Base-by-base conservation (phyloP, 305 asterid genomes). In the Ilex paraguariensis region DNA sequence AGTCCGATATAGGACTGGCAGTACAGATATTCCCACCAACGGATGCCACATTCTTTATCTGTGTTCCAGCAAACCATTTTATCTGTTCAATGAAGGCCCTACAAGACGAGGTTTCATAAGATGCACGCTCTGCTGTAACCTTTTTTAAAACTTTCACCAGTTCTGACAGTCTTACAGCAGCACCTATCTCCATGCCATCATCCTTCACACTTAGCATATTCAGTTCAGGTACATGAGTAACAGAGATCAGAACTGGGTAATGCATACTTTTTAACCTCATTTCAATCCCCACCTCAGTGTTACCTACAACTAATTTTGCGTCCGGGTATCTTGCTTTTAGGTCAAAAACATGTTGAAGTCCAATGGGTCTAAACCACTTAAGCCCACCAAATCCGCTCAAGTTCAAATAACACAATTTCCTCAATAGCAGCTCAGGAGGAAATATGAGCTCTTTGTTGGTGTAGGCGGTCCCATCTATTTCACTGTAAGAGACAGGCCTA, bases 1-100 rank as follows among this genome's bases (percentile, higher is more conserved):
- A 80, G 67, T 92, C 98, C 28, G 98, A 92, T 76, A 89, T 92
- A 65, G 98, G 98, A 79, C 98, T 92, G 2, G 97, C 98, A 59
- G 97, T 89, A 69, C 97, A 92, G 65, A 92, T 84, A 83, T 92
- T 92, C 63, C 98, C 98, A 65, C 98, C 98, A 56, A 92, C 71
- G 50, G 97, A 89, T 61, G 91, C 98, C 68, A 78, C 75, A 64
- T 92, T 92, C 73, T 86, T 83, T 70, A 92, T 87, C 70, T 92
- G 98, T 54, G 82, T 76, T 69, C 98, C 98, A 63, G 98, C 97
- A 80, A 89, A 92, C 97, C 97, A 92, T 78, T 86, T 89, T 57
- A 89, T 56, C 70, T 89, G 98, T 64, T 82, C 86, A 55, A 87
- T 79, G 54, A 92, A 65, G 17, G 98, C 77, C 74, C 86, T 81